Percentiles rank a stretch among this genome's conserved stretches.
Evolutionary conservation across 2,329 filamentous ascomycete species (phyloP).

Genomic region (Daldinia sp.): DNA sequence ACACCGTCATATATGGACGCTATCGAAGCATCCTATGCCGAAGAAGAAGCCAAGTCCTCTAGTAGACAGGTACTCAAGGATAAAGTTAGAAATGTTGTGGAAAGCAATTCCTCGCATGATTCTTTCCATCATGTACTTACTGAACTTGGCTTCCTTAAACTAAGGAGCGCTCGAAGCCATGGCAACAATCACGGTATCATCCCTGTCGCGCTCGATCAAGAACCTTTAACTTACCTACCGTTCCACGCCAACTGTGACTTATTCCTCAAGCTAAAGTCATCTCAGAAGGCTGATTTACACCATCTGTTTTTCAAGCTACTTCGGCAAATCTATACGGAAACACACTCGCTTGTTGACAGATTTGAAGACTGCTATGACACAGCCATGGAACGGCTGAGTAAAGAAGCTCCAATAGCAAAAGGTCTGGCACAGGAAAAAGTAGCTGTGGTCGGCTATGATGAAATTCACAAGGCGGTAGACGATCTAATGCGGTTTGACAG

Average conservation of each 20-base stretch:
- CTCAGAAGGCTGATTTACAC: conserved; percentile 6
- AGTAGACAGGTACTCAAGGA: background rate
- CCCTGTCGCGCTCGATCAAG: conserved; percentile 24
- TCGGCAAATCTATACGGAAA: conserved; percentile 14
- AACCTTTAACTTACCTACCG: conserved; percentile 5
- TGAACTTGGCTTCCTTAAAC: conserved; percentile 29
- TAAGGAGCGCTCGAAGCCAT: conserved; percentile 1
- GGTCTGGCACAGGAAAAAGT: background rate
- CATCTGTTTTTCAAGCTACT: conserved; percentile 31
- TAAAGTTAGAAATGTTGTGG: conserved; percentile 7
- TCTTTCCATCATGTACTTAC: conserved; percentile 38
- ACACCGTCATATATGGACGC: conserved; percentile 10
- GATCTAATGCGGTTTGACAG: background rate
- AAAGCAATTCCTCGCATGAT: background rate
- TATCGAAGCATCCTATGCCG: conserved; percentile 12
- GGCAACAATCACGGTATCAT: conserved; percentile 17
- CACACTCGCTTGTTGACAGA: background rate
- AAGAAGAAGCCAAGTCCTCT: background rate
- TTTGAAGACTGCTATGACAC: conserved; percentile 16
- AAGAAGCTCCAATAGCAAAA: background rate
- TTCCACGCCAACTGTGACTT: conserved; percentile 19
- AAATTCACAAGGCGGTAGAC: background rate
- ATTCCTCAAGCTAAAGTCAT: conserved; percentile 15
- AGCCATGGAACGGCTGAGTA: background rate
- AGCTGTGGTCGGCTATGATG: background rate